Evolutionary conservation across 1,284 basidiomycete genomes (phyloP).

Genomic region (Mycena sp.): DNA sequence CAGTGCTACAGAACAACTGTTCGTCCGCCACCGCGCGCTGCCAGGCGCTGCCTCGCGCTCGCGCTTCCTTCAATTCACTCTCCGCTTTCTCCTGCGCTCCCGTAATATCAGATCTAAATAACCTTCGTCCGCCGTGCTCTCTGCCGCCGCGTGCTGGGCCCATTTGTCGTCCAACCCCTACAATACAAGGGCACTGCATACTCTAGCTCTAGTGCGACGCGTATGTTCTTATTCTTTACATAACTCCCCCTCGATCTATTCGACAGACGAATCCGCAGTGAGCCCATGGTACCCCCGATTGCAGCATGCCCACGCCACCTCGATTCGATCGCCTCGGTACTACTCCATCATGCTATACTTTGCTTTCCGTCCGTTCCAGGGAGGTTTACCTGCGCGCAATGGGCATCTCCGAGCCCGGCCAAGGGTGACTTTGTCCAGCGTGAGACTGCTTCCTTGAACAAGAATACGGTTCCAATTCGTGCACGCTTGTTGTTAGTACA

Average conservation of each 20-base stretch:
- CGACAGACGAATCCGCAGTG: neutral
- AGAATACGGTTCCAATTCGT: too few species aligned
- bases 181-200: neutral
- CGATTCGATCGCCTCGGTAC: neutral
- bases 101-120: conserved; percentile 25
- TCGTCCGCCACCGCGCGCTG: neutral
- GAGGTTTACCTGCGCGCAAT: neutral
- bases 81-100: conserved; percentile 8
- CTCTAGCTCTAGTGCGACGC: conserved; percentile 13
- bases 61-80: conserved; percentile 19
- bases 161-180: conserved; percentile 13
- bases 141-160: conserved; percentile 10
- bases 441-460: neutral
- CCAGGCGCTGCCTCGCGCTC: neutral
- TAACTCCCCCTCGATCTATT: conserved; percentile 7
- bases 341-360: neutral
- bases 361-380: neutral
- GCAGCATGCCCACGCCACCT: neutral
- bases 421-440: conserved; percentile 1
- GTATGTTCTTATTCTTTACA: conserved; percentile 24
- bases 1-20: neutral
- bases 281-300: conserved; percentile 12
- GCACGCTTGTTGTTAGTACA: neutral
- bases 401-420: neutral
- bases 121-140: conserved; percentile 1